These are phyloP conservation scores for Selaginella moellendorffii DNA, from an alignment of 75 land plant species.

Conservation along the genomic window DNA sequence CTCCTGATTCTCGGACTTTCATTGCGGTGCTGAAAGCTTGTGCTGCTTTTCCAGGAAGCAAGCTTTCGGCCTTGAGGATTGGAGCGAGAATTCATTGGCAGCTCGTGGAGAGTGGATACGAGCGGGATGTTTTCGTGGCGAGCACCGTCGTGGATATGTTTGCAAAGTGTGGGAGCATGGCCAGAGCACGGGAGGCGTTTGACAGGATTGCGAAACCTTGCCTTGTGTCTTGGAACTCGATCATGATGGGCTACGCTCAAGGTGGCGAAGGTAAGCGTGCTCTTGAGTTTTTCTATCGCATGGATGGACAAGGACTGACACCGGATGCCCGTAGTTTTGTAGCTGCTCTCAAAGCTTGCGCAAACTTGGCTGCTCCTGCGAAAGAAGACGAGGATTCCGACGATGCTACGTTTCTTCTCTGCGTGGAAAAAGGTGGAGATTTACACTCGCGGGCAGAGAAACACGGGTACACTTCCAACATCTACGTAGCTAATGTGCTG, in stretches of 20 bases:
- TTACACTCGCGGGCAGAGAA: not conserved
- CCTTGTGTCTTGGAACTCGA: not conserved
- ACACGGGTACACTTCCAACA: not conserved
- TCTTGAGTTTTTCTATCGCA: not conserved
- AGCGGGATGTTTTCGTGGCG: not conserved
- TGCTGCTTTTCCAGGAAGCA: not conserved
- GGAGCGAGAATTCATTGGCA: not conserved
- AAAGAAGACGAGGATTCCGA: too few species aligned
- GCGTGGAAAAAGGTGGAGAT: not conserved
- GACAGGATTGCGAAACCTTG: not conserved
- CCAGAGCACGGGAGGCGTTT: not conserved
- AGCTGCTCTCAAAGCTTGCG: not conserved
- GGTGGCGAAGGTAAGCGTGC: not conserved
- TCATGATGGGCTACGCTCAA: not conserved
- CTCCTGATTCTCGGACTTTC: not conserved
- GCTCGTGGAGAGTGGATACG: not conserved
- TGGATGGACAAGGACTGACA: too few species aligned
- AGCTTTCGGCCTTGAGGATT: not conserved
- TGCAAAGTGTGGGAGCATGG: not conserved
- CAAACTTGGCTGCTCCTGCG: not conserved
- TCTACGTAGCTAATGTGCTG: not conserved
- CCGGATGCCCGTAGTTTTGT: not conserved
- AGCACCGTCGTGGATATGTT: not conserved
- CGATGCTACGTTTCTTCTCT: too few species aligned
- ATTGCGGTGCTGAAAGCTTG: not conserved